Evolutionary conservation across 306 rosid species (phyloP), one percentile per base, ranked within the genome.

Genomic region (Rosa multiflora): DNA sequence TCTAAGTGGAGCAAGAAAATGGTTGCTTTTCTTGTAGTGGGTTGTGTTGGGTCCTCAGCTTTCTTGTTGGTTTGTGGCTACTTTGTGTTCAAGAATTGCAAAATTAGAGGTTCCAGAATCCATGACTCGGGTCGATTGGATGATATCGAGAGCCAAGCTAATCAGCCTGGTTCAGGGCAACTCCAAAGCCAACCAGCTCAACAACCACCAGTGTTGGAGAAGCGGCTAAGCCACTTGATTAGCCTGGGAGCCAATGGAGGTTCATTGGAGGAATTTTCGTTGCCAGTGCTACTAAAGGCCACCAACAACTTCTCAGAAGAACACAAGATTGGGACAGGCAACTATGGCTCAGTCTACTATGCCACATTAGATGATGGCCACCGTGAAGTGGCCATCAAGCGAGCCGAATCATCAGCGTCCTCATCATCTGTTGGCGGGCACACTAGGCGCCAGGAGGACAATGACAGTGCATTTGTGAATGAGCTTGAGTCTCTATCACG

Each of bases 41-140:
- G 99, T 4, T 91, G 95, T 43, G 92, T 92, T 23, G 99, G 99
- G 15, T 85, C 88, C 15, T 43, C 70, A 43, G 68, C 88, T 46
- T 84, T 90, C 63, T 55, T 90, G 44, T 70, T 86, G 43, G 86
- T 80, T 32, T 67, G 75, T 44, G 79, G 80, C 15, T 92, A 80
- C 90, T 80, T 88, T 53, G 32, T 88, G 46, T 81, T 81, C 84
- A 85, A 73, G 46, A 78, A 72, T 37, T 87, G 87, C 78, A 88
- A 85, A 51, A 69, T 77, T n/a, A 75, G 82, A 74, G 90, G 78
- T 26, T 79, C 88, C 53, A 86, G 96, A 2, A 92, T 95, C 63
- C 99, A 95, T 63, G 99, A 95, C 77, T 95, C 99, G 0, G 98
- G 98, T 2, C 91, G 74, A 37, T 76, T 95, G 85, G 98, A 92